Evolutionary conservation across 805 yeast genomes (phyloP).

Genomic region (Peterozyma toletana): DNA sequence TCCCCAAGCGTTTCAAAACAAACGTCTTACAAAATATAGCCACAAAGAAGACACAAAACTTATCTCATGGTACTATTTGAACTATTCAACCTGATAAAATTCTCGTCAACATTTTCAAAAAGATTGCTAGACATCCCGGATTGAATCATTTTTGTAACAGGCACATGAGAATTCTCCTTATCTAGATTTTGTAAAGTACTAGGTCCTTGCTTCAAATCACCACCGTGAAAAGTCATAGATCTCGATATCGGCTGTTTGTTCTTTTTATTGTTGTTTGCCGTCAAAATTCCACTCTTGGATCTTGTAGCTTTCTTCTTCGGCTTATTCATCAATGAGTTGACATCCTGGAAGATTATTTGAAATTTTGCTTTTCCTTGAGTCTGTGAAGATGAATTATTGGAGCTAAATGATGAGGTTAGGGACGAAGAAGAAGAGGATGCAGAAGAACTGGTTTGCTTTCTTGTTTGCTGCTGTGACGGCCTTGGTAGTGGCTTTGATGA

Average conservation of each 20-base stretch:
- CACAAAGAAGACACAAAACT: too few relatives aligned
- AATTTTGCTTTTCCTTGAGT: constrained; percentile 5
- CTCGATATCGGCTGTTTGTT: constrained; percentile 1
- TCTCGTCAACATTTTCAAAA: too few relatives aligned
- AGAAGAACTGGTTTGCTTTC: neutral
- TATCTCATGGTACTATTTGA: too few relatives aligned
- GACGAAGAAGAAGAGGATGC: neutral
- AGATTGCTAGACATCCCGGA: too few relatives aligned
- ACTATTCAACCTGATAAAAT: too few relatives aligned
- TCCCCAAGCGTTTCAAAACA: too few relatives aligned
- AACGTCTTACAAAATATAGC: too few relatives aligned
- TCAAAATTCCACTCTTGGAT: constrained; percentile 7
- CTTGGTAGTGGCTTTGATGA: neutral
- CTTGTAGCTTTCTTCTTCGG: constrained; percentile 3
- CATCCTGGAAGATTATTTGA: constrained; percentile 10
- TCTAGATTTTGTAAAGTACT: neutral
- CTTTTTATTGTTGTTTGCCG: constrained; percentile 6
- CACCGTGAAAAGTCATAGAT: constrained; percentile 4
- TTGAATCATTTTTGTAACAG: too few relatives aligned
- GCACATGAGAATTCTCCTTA: constrained; percentile 1
- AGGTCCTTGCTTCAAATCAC: neutral
- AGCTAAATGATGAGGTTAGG: neutral
- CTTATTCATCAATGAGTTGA: constrained; percentile 7
- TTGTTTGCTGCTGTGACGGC: neutral
- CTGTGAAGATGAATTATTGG: neutral